These are phyloP conservation scores for Exobasidium cylindrosporum DNA, from an alignment of 1,284 basidiomycete genomes.

Conservation along the genomic window DNA sequence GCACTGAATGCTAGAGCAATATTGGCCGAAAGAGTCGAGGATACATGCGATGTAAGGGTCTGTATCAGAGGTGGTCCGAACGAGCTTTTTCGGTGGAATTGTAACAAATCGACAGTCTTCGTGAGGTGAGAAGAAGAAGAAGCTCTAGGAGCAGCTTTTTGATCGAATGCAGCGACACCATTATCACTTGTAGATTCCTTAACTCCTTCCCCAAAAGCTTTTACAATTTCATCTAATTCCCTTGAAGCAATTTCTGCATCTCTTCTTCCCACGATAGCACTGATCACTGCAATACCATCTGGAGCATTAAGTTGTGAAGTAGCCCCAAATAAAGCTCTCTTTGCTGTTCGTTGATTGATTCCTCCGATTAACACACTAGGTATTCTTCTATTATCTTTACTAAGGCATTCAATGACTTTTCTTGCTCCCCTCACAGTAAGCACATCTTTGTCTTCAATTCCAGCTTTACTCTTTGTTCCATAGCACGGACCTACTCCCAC, in stretches of 20 bases:
- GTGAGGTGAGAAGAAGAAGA: not conserved
- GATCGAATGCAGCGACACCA: not conserved
- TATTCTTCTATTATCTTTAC: slow-evolving; percentile 17
- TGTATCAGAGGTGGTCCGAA: slow-evolving; percentile 39
- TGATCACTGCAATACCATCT: slow-evolving; percentile 80
- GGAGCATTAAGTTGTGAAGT: slow-evolving; percentile 27
- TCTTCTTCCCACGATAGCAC: slow-evolving; percentile 73
- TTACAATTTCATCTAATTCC: slow-evolving; percentile 53
- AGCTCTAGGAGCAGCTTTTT: not conserved
- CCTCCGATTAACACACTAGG: slow-evolving; percentile 52
- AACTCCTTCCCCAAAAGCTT: slow-evolving; percentile 48
- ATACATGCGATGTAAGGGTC: slow-evolving; percentile 86
- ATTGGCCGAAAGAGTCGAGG: slow-evolving; percentile 86
- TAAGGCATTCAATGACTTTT: slow-evolving; percentile 29
- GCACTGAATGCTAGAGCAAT: slow-evolving; percentile 82
- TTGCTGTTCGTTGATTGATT: slow-evolving; percentile 43
- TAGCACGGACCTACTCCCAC: slow-evolving; percentile 71
- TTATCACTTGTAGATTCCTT: not conserved
- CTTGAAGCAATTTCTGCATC: slow-evolving; percentile 66
- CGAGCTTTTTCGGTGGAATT: slow-evolving; percentile 19
- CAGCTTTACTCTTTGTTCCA: slow-evolving; percentile 54
- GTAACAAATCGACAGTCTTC: slow-evolving; percentile 11
- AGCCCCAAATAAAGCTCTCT: slow-evolving; percentile 39
- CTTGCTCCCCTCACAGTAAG: slow-evolving; percentile 35
- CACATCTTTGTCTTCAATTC: slow-evolving; percentile 45